Percentiles rank a stretch among this genome's conserved stretches.
These are phyloP conservation scores for Verruconis gallopava DNA, from an alignment of 2,329 filamentous ascomycete species.

Conservation along the genomic window DNA sequence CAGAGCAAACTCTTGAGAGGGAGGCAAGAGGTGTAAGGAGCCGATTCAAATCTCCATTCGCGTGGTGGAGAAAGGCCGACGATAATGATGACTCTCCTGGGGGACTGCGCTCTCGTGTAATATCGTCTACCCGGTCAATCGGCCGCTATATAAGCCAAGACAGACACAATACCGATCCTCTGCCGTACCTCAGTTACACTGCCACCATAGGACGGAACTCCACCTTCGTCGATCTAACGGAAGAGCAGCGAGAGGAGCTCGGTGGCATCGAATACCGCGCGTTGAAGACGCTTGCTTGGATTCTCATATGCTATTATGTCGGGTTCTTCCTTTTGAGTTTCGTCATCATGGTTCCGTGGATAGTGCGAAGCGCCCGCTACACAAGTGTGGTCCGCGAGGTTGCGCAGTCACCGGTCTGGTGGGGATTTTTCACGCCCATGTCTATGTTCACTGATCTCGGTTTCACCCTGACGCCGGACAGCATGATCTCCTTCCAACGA, in stretches of 20 bases:
- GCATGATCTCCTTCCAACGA: conserved; percentile 77
- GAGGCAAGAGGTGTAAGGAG: background rate
- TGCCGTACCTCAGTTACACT: conserved; percentile 89
- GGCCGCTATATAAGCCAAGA: conserved; percentile 45
- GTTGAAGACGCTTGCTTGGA: conserved; percentile 68
- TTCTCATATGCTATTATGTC: conserved; percentile 65
- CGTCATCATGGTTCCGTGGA: conserved; percentile 67
- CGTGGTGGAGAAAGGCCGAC: conserved; percentile 8
- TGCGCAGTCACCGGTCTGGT: conserved; percentile 64
- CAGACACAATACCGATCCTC: conserved; percentile 39
- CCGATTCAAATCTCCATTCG: conserved; percentile 9
- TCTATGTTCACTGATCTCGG: conserved; percentile 94
- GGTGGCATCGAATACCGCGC: conserved; percentile 95
- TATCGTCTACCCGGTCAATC: conserved; percentile 37
- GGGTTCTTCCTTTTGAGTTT: conserved; percentile 70
- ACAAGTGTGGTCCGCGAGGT: conserved; percentile 48
- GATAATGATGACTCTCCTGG: conserved; percentile 7
- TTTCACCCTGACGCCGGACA: conserved; percentile 82
- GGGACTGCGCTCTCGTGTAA: conserved; percentile 8
- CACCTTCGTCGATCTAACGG: conserved; percentile 73
- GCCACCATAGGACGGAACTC: conserved; percentile 90
- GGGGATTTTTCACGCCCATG: conserved; percentile 78
- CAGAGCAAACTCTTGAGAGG: conserved; percentile 19
- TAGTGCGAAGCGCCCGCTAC: conserved; percentile 50
- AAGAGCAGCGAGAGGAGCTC: conserved; percentile 86